phyloP scores from a whole-genome alignment of 805 yeast species.

The Sugiyamaella americana region DNA sequence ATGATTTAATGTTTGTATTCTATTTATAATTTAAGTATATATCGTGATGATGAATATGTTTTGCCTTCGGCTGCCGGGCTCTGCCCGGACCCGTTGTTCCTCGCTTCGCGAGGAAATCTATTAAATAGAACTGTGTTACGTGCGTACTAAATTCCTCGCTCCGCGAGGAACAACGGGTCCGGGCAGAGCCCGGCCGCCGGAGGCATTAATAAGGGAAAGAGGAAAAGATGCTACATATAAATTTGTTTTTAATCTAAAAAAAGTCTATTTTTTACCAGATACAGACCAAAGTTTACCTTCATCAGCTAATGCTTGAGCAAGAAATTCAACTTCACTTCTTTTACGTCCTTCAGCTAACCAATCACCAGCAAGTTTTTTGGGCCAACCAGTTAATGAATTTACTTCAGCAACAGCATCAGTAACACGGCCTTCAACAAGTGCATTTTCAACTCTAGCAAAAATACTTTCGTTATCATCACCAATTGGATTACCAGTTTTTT shows the following conservation, averaged over 20 bases:
- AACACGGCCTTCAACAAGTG: conserved; percentile 67
- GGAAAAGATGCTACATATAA: background rate
- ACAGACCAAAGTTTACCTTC: conserved; percentile 29
- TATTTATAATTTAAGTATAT: too few species aligned
- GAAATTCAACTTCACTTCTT: conserved; percentile 80
- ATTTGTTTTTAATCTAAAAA: background rate
- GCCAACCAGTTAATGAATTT: conserved; percentile 85
- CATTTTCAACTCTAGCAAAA: conserved; percentile 75
- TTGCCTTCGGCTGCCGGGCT: too few species aligned
- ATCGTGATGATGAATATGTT: too few species aligned
- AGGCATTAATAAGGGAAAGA: too few species aligned
- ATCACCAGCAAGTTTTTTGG: conserved; percentile 80
- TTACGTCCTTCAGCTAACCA: conserved; percentile 89
- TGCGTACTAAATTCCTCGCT: too few species aligned
- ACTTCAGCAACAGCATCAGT: conserved; percentile 91
- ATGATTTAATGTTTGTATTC: too few species aligned
- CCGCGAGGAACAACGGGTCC: too few species aligned
- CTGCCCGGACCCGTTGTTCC: too few species aligned
- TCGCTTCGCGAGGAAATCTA: too few species aligned
- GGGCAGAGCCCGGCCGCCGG: too few species aligned
- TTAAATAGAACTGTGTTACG: too few species aligned
- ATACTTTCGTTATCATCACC: conserved; percentile 87
- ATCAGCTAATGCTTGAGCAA: conserved; percentile 45
- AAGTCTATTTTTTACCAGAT: background rate
- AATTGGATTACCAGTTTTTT: conserved; percentile 70